Percentiles rank a stretch among this genome's conserved stretches.
Conservation (phyloP, 2,329 filamentous ascomycete species). For the Fusarium sp. region DNA sequence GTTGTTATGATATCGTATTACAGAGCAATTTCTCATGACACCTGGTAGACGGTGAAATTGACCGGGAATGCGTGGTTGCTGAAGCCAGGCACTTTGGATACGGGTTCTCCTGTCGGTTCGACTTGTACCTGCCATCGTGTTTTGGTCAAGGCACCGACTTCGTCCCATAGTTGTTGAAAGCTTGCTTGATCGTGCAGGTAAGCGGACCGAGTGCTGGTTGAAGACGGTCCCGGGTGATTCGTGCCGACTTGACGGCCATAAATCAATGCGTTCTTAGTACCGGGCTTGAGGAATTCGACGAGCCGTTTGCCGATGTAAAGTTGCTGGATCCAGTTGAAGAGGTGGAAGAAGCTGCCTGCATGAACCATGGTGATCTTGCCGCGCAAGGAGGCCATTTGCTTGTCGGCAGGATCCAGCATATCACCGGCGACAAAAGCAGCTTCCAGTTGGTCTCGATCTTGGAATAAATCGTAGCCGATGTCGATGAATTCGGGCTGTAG, state of each 20-base stretch:
- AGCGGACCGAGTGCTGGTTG: constrained; percentile 47
- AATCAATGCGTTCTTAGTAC: constrained; percentile 62
- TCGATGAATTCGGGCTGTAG: constrained; percentile 66
- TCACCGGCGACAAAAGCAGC: constrained; percentile 67
- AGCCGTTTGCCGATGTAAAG: constrained; percentile 61
- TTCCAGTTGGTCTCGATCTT: constrained; percentile 65
- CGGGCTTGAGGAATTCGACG: constrained; percentile 61
- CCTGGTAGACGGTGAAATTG: constrained; percentile 56
- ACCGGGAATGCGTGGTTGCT: constrained; percentile 50
- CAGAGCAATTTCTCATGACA: constrained; percentile 45
- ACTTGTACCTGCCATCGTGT: constrained; percentile 66
- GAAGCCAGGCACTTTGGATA: constrained; percentile 47
- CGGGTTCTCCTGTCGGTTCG: constrained; percentile 50
- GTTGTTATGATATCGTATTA: constrained; percentile 4
- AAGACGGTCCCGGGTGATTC: constrained; percentile 43
- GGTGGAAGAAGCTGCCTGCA: constrained; percentile 65
- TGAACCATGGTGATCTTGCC: constrained; percentile 64
- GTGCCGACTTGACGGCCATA: constrained; percentile 67
- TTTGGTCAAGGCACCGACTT: constrained; percentile 64
- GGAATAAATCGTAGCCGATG: constrained; percentile 75
- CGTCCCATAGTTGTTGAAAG: constrained; percentile 69
- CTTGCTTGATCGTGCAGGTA: constrained; percentile 65
- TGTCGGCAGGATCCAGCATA: constrained; percentile 60
- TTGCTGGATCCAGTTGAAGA: constrained; percentile 64
- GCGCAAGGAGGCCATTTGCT: constrained; percentile 53